Conservation (phyloP, 2,329 filamentous ascomycete species). For the Amauroascus verrucosus region DNA sequence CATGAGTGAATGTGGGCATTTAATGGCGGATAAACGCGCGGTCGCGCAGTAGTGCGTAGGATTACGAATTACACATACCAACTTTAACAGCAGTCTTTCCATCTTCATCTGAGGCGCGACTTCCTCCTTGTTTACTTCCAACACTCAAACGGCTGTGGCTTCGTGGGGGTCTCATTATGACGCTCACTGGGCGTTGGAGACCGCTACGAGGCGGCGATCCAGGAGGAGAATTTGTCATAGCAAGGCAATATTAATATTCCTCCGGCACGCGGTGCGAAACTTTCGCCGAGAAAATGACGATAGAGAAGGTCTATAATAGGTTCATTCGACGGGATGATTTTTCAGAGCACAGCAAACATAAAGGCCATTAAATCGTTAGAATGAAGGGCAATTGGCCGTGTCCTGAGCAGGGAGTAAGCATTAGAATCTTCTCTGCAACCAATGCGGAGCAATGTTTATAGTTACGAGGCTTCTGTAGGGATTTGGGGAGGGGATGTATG, state of each 20-base stretch:
- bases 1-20: background rate
- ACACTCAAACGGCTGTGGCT: constrained; percentile 81
- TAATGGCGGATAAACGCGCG: background rate
- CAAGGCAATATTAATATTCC: background rate
- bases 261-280: background rate
- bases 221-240: constrained; percentile 61
- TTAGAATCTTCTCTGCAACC: background rate
- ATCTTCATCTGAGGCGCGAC: constrained; percentile 81
- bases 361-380: constrained; percentile 5
- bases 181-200: constrained; percentile 64
- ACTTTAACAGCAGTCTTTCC: constrained; percentile 89
- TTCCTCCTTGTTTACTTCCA: constrained; percentile 57
- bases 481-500: background rate
- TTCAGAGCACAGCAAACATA: constrained; percentile 3
- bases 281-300: constrained; percentile 3
- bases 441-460: background rate
- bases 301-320: background rate
- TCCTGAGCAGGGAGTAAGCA: background rate
- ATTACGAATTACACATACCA: too few species aligned
- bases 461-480: too few species aligned
- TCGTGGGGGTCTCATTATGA: constrained; percentile 64
- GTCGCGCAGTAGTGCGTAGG: too few species aligned
- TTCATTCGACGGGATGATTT: constrained; percentile 4
- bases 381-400: background rate
- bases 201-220: constrained; percentile 46